Base-by-base conservation (phyloP, 306 rosid genomes). In the Astragalus membranaceus region DNA sequence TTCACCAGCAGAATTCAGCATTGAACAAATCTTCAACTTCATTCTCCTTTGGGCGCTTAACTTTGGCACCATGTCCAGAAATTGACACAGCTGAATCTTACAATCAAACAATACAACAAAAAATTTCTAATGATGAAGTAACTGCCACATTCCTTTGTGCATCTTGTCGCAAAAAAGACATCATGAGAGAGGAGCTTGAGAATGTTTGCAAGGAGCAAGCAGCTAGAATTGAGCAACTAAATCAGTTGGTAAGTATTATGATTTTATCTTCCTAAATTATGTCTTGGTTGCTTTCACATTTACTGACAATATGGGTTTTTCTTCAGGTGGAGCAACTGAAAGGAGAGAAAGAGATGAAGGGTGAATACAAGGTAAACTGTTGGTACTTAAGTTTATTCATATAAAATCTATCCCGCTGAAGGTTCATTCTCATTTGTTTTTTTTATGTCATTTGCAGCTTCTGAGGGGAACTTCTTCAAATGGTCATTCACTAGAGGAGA, bases 1-100 rank as follows among this genome's bases (percentile, higher is more conserved):
- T 74, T 73, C 99, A 94, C 82, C 96, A 89, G 78, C 83, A 81
- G 70, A 89, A 78, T 82, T 84, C 96, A 5, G 74, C 83, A 77
- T 58, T 79, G 73, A 88, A 87, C 77, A 88, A 82, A 75, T 88
- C 97, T n/a, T 51, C 88, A 35, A 81, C 90, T 46, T 87, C 99
- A 65, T 95, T 91, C 88, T 95, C 99, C 44, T 95, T 95, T 82
- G 96, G 85, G 76, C 92, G 74, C 74, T 76, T 91, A 82, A 82
- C 88, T 59, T 62, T 89, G 85, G 79, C 88, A 71, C 78, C 89
- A 26, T 75, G 84, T 70, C 85, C 86, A 36, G 89, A 86, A 60
- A 81, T 79, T 62, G 83, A 84, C 58, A 70, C 75, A 75, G 82
- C 52, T 64, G 67, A 60, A 64, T 59, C 89, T 65, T 67, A 81